Base-by-base conservation (phyloP, 371 early-diverging fungal genomes). In the Gilbertella persicaria region DNA sequence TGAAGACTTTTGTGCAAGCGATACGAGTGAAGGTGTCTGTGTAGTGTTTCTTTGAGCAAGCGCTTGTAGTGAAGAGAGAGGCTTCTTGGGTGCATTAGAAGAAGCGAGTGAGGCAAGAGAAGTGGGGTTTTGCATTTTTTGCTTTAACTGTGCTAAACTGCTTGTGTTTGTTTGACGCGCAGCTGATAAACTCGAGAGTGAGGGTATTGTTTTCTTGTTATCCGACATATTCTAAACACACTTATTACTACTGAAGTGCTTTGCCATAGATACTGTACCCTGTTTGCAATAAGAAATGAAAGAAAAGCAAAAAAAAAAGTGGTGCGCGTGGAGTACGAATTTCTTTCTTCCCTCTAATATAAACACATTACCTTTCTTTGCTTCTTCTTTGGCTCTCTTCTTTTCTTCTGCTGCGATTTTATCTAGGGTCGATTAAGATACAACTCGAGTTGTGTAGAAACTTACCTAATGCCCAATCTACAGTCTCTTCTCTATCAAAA, bases 391-490 rank as follows among this genome's bases (percentile, higher is more conserved):
- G 20, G 50, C 64, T 58, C 72, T 69, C 52, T 66, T 60, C 58
- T 79, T 73, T 62, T 81, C 64, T 64, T 70, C 62, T 54, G 64
- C 33, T 23, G 73, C 66, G 42, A 77, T 45, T 53, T 69, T 67
- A 13, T 77, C 83, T 77, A 56, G 40, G 38, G n/a, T 42, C 10
- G 16, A 24, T 26, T 33, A 29, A 21, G 21, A 39, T 42, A 20
- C 45, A 23, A 42, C 52, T 8, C 30, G 17, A 37, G 1, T 41
- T 35, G 16, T 7, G 3, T 17, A 4, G n/a, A 37, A 14, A 39
- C 65, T 58, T 78, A 86, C 88, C 84, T 29, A 84, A 57, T 23
- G 82, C 68, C 68, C 80, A 86, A 19, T 71, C 65, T 3, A 84
- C 66, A 0, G 85, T 74, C 48, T 85, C 62, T 30, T 83, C 72